Evolutionary conservation across 257 asterid genomes (phyloP).

Genomic region (Solanum microdontum): DNA sequence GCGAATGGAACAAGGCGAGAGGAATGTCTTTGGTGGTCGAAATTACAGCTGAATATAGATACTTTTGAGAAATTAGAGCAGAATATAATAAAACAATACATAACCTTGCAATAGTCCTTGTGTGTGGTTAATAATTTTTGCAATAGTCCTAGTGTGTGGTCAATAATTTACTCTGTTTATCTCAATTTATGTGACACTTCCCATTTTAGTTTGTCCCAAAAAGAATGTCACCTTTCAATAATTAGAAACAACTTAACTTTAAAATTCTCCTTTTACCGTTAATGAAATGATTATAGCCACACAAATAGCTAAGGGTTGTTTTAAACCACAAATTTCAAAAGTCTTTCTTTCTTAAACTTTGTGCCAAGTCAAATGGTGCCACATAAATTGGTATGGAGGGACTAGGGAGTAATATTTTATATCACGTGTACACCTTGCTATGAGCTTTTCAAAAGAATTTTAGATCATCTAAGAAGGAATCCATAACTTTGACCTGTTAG

Average conservation of each 20-base stretch:
- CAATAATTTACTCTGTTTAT: not conserved
- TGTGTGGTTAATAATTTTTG: not conserved
- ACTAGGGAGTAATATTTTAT: not conserved
- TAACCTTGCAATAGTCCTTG: not conserved
- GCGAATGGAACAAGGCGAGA: not conserved
- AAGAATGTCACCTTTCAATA: not conserved
- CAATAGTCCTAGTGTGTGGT: not conserved
- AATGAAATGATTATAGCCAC: not conserved
- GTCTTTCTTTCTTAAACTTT: not conserved
- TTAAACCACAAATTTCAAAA: not conserved
- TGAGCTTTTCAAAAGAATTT: not conserved
- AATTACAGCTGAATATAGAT: not conserved
- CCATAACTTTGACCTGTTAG: not conserved
- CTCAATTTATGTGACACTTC: not conserved
- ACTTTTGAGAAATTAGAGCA: not conserved
- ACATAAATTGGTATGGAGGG: not conserved
- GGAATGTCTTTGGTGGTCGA: not conserved
- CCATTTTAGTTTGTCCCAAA: not conserved
- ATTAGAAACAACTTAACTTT: not conserved
- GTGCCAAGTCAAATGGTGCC: not conserved
- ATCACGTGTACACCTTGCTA: not conserved
- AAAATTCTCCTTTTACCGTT: not conserved
- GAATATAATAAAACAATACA: not conserved
- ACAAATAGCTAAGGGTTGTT: not conserved
- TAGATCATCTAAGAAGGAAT: not conserved